Conservation (phyloP, 1,139 yeast genomes). For the Taphrina deformans region DNA sequence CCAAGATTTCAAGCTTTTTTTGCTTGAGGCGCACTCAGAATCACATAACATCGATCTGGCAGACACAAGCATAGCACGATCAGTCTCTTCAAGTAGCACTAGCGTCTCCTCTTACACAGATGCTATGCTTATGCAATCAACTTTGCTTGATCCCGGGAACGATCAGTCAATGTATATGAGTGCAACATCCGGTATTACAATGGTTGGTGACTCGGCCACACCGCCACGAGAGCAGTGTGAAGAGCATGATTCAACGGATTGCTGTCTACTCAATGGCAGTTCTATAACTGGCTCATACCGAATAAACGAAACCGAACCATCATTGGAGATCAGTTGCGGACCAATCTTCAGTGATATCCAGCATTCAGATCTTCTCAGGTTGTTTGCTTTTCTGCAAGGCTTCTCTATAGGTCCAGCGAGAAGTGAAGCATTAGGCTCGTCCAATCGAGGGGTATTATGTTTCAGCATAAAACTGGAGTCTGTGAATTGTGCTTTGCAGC, state of each 20-base stretch:
- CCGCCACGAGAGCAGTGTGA: too few relatives aligned
- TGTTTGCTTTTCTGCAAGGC: background rate
- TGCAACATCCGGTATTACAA: constrained; percentile 11
- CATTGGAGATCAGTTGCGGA: constrained; percentile 1
- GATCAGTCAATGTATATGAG: constrained; percentile 22
- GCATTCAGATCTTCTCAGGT: background rate
- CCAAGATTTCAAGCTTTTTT: background rate
- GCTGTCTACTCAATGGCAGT: too few relatives aligned
- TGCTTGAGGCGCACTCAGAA: background rate
- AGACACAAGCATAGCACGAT: background rate
- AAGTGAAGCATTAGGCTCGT: background rate
- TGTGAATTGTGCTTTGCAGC: background rate
- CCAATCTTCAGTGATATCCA: background rate
- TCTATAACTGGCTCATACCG: background rate
- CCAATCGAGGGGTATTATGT: background rate
- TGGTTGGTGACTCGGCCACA: background rate
- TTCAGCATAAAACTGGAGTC: background rate
- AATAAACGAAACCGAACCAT: background rate
- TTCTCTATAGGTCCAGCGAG: background rate
- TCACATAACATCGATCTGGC: background rate
- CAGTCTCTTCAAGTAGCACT: background rate
- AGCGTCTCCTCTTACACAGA: constrained; percentile 3
- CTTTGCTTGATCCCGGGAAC: constrained; percentile 5
- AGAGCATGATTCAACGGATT: too few relatives aligned
- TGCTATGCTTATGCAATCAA: constrained; percentile 26